Evolutionary conservation across 805 yeast species (phyloP).

Genomic region (Saturnispora galanensis): DNA sequence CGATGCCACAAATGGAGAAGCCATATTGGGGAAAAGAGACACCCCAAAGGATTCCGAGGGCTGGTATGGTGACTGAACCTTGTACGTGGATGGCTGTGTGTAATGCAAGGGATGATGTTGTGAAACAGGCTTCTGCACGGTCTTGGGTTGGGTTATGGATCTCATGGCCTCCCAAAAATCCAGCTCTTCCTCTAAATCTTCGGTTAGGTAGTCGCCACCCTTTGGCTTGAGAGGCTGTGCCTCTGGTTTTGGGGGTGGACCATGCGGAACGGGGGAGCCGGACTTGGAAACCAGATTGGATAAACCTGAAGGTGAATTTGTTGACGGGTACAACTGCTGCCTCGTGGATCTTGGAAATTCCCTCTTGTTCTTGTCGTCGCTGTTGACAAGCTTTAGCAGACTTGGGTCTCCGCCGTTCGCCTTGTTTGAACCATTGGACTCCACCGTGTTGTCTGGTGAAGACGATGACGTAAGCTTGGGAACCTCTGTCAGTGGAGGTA

Average conservation of each 20-base stretch:
- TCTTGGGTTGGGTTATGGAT: slow-evolving; percentile 37
- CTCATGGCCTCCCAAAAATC: slow-evolving; percentile 69
- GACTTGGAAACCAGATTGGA: slow-evolving; percentile 4
- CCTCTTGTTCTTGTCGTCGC: not conserved
- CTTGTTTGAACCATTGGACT: slow-evolving; percentile 16
- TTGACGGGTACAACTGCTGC: slow-evolving; percentile 12
- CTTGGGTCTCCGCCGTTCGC: slow-evolving; percentile 28
- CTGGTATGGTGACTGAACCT: slow-evolving; percentile 14
- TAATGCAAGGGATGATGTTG: slow-evolving; percentile 46
- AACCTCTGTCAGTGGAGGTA: slow-evolving; percentile 61
- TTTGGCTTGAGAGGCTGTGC: not conserved
- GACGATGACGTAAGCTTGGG: slow-evolving; percentile 59
- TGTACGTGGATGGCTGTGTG: slow-evolving; percentile 20
- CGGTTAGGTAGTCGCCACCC: slow-evolving; percentile 20
- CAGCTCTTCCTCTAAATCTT: slow-evolving; percentile 49
- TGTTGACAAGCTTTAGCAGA: slow-evolving; percentile 35
- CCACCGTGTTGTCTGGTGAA: slow-evolving; percentile 28
- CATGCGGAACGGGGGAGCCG: slow-evolving; percentile 1
- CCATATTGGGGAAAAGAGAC: slow-evolving; percentile 13
- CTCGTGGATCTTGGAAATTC: slow-evolving; percentile 5
- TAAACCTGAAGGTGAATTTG: slow-evolving; percentile 2
- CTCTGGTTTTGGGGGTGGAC: not conserved
- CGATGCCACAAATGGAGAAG: slow-evolving; percentile 9
- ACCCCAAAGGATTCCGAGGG: slow-evolving; percentile 15
- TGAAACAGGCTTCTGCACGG: slow-evolving; percentile 34